These are phyloP conservation scores for Thermoascus crustaceus DNA, from an alignment of 2,329 filamentous ascomycete species.

Conservation along the genomic window DNA sequence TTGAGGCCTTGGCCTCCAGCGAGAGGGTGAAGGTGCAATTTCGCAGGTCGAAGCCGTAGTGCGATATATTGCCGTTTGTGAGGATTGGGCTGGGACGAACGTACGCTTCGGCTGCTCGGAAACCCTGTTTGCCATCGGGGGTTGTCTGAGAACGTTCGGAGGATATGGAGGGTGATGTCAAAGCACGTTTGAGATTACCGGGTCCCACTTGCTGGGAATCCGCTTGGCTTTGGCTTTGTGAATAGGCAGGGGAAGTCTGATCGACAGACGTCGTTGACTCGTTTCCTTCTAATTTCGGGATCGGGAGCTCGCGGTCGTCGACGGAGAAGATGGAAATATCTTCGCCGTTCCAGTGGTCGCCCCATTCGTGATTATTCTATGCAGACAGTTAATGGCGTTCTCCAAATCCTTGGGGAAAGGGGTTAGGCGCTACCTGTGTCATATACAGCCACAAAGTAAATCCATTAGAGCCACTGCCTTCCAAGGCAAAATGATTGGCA, in stretches of 20 bases:
- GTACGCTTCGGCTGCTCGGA: slow-evolving; percentile 86
- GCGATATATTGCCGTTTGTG: slow-evolving; percentile 61
- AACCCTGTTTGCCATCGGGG: slow-evolving; percentile 59
- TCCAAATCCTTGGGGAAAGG: background rate
- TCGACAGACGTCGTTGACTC: slow-evolving; percentile 30
- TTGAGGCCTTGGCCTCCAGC: slow-evolving; percentile 53
- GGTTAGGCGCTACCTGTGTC: slow-evolving; percentile 47
- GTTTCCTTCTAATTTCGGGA: slow-evolving; percentile 26
- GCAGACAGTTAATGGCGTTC: background rate
- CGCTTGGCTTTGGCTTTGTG: slow-evolving; percentile 41
- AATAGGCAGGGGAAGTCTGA: slow-evolving; percentile 45
- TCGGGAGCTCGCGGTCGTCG: slow-evolving; percentile 61
- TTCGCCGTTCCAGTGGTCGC: slow-evolving; percentile 96
- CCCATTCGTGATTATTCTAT: slow-evolving; percentile 77
- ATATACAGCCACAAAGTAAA: slow-evolving; percentile 88
- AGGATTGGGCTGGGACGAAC: slow-evolving; percentile 74
- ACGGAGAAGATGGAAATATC: slow-evolving; percentile 83
- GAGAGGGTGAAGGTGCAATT: slow-evolving; percentile 69
- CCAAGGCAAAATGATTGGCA: slow-evolving; percentile 88
- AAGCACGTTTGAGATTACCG: slow-evolving; percentile 62
- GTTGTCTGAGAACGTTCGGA: slow-evolving; percentile 48
- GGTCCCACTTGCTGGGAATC: slow-evolving; percentile 55
- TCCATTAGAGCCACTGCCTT: slow-evolving; percentile 74
- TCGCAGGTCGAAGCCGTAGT: slow-evolving; percentile 74
- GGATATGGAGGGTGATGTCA: slow-evolving; percentile 51